phyloP scores from a whole-genome alignment of 2,329 filamentous ascomycete genomes.

The Aspergillus quadrilineatus region DNA sequence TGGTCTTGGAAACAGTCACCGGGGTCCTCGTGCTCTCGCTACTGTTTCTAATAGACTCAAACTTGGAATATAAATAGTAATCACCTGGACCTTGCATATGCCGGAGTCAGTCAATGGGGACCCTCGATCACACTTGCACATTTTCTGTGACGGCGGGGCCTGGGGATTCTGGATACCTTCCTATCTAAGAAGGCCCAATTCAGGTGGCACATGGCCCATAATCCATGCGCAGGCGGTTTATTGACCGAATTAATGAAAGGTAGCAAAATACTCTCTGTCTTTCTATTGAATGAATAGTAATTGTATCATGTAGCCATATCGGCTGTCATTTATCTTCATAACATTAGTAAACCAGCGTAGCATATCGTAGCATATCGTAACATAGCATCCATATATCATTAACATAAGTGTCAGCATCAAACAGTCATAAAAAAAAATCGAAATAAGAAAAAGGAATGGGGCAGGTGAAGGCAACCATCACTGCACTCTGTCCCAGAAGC shows the following conservation, averaged over 20 bases:
- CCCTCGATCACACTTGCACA: no score
- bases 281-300: not conserved
- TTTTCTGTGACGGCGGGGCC: no score
- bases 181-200: no score
- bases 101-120: not conserved
- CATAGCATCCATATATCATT: constrained; percentile 1
- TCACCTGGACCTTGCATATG: not conserved
- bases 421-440: not conserved
- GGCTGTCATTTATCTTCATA: not conserved
- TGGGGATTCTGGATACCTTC: no score
- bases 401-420: not conserved
- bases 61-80: not conserved
- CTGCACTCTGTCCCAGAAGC: not conserved
- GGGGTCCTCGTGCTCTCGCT: not conserved
- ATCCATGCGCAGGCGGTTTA: not conserved
- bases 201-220: no score
- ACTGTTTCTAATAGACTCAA: no score
- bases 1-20: not conserved
- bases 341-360: no score
- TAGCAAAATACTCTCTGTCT: not conserved
- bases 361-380: not conserved
- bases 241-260: not conserved
- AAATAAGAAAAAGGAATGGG: no score
- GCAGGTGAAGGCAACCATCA: not conserved
- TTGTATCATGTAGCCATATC: not conserved